Percentiles rank a stretch among this genome's conserved stretches.
These are phyloP conservation scores for Penicillium sp. DNA, from an alignment of 2,329 filamentous ascomycete genomes.

Conservation along the genomic window DNA sequence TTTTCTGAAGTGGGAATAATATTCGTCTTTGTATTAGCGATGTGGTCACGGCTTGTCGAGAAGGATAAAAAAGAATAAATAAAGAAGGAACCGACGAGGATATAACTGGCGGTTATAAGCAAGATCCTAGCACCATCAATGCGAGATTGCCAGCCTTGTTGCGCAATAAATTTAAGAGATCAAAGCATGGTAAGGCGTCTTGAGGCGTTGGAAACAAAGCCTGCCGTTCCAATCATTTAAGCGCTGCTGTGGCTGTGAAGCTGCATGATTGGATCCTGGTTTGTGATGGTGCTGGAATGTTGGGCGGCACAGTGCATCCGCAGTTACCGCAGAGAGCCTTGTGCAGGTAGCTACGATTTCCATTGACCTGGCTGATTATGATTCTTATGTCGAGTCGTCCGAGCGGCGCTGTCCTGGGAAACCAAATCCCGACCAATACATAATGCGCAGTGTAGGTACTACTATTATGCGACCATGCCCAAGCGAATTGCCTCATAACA, in stretches of 20 bases:
- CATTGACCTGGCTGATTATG: neutral
- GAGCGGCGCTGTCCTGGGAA: no score
- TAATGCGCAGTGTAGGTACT: no score
- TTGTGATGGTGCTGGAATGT: neutral
- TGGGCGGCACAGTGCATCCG: conserved; percentile 15
- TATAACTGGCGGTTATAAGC: neutral
- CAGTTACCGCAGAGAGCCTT: neutral
- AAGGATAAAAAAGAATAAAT: neutral
- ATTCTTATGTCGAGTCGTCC: no score
- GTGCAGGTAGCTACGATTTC: neutral
- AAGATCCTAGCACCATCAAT: neutral
- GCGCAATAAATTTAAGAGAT: neutral
- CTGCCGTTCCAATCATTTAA: neutral
- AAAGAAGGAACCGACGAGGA: no score
- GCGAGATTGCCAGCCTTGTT: neutral
- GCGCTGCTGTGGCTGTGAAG: conserved; percentile 10
- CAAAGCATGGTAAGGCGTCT: neutral
- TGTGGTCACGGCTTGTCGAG: neutral
- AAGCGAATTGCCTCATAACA: no score
- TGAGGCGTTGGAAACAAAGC: neutral
- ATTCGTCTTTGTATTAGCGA: neutral
- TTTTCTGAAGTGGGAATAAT: neutral
- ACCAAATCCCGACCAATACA: no score
- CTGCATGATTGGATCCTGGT: conserved; percentile 10
- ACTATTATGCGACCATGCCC: no score